These are phyloP conservation scores for Centella asiatica DNA, from an alignment of 129 eudicot genomes.

Conservation along the genomic window DNA sequence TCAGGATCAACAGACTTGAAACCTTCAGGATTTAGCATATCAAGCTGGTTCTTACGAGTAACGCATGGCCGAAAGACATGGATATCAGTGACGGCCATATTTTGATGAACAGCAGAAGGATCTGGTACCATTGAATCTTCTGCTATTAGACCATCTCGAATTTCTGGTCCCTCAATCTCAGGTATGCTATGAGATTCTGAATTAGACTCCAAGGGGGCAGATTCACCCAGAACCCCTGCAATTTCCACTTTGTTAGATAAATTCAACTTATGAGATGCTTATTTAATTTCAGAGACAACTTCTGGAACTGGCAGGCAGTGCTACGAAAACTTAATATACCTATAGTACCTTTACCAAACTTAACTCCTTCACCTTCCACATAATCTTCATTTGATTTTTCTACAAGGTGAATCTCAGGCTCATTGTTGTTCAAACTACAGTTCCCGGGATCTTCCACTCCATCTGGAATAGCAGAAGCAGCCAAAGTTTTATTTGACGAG, in stretches of 20 bases:
- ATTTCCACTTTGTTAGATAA: conserved; percentile 7
- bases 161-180: conserved; percentile 20
- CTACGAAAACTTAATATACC: conserved; percentile 10
- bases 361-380: conserved; percentile 24
- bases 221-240: conserved; percentile 20
- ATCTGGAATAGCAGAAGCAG: conserved; percentile 15
- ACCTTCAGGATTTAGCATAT: conserved; percentile 18
- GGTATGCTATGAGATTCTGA: conserved; percentile 14
- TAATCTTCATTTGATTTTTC: conserved; percentile 19
- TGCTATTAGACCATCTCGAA: conserved; percentile 14
- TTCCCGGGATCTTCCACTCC: conserved; percentile 14
- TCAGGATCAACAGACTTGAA: conserved; percentile 11
- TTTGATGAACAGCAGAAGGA: conserved; percentile 15
- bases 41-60: too few relatives aligned
- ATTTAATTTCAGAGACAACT: conserved; percentile 1
- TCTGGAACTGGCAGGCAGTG: conserved; percentile 16
- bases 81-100: conserved; percentile 21
- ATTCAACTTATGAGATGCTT: conserved; percentile 11
- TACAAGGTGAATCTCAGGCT: conserved; percentile 15
- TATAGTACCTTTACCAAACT: background rate
- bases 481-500: conserved; percentile 14
- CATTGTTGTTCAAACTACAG: conserved; percentile 13
- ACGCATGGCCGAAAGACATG: too few relatives aligned
- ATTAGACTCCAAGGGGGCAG: conserved; percentile 19
- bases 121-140: conserved; percentile 9